phyloP scores from a whole-genome alignment of 768 basidiomycete genomes.

The Tulasnella sp. region DNA sequence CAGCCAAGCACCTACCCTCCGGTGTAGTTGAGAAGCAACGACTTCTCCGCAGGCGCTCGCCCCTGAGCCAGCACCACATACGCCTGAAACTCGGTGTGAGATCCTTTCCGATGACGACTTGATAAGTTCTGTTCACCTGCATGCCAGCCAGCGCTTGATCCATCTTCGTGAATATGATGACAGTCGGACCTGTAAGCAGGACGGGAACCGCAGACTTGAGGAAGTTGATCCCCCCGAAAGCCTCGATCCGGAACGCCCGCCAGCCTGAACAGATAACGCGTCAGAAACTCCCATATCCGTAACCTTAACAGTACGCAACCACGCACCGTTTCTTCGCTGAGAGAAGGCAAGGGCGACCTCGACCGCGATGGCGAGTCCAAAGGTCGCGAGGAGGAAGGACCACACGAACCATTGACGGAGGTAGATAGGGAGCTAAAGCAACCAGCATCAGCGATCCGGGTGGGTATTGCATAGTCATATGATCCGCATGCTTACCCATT shows the following conservation, averaged over 20 bases:
- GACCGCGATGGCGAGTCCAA: background rate
- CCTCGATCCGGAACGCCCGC: background rate
- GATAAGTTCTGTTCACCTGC: background rate
- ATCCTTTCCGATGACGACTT: background rate
- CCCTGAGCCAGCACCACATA: slow-evolving; percentile 7
- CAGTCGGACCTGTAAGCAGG: background rate
- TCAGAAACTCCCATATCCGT: no score
- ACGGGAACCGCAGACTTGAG: slow-evolving; percentile 12
- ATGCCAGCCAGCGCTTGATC: background rate
- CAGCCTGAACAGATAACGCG: background rate
- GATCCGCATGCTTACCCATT: slow-evolving; percentile 6
- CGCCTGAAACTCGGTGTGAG: background rate
- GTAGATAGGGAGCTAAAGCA: slow-evolving; percentile 6
- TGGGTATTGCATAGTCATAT: no score
- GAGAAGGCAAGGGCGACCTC: background rate
- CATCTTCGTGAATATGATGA: background rate
- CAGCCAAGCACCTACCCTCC: background rate
- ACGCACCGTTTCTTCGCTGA: background rate
- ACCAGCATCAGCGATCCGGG: no score
- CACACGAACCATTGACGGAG: slow-evolving; percentile 1
- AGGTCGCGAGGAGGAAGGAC: background rate
- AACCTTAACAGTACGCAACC: background rate
- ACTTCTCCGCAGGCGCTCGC: background rate
- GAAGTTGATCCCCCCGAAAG: slow-evolving; percentile 8
- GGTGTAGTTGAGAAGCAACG: background rate